Evolutionary conservation across 1,139 yeast genomes (phyloP), one percentile per base, ranked within the genome.

Genomic region (Saccharomyces hybrid): DNA sequence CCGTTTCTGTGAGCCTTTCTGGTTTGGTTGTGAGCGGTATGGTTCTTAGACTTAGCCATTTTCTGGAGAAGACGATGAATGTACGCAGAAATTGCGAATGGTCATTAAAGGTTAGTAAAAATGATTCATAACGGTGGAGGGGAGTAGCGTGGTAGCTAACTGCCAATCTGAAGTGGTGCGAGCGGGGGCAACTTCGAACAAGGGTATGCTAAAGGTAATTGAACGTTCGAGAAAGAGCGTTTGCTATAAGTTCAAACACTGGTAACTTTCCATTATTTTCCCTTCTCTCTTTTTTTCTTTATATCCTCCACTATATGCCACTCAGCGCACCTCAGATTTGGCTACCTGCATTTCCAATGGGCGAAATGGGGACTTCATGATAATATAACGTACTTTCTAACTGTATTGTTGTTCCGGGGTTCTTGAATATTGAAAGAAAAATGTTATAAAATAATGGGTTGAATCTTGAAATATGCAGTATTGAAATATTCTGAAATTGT

Each of bases 1-100:
- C 99, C 99, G 88, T 93, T 93, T 78, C 85, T 91, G 96, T 93
- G 99, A 74, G 98, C 98, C 95, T 93, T 93, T 78, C 80, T 87
- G 90, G 88, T 88, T 80, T 93, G 98, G 95, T 93, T 93, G 83
- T 93, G 99, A 82, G 91, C 91, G 81, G 99, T 93, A 79, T 93
- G 99, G 83, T 93, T 93, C 96, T 93, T 93, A 70, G 98, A 90
- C 83, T 91, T 91, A 79, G 98, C 76, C 98, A 91, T 90, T 77
- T 76, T 71, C 63, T 64, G 55, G 51, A 42, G 55, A 51, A 47
- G 34, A 34, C 25, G 8, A 50, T 13, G 26, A 7, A 48, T 27
- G 28, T 14, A 9, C 46, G 29, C 25, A 23, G 23, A 5, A 20
- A 28, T 41, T 27, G 14, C 42, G 49, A 34, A 23, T 46, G 16